Percentiles rank a stretch among this genome's conserved stretches.
phyloP scores from a whole-genome alignment of 768 basidiomycete species.

The Termitomyces sp. region DNA sequence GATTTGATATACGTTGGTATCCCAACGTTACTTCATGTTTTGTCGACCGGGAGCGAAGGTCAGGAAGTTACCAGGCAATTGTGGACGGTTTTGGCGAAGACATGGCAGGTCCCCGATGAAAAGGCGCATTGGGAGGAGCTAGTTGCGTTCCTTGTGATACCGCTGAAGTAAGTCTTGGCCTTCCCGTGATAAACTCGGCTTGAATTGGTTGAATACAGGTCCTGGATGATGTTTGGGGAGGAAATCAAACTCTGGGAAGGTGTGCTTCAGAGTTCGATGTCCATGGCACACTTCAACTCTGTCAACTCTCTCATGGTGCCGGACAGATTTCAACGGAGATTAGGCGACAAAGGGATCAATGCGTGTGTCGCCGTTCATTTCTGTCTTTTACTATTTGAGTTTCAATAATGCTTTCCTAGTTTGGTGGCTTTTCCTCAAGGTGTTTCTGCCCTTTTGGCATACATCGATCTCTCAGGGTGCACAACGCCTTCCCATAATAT shows the following conservation, averaged over 20 bases:
- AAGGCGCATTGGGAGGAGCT: slow-evolving; percentile 34
- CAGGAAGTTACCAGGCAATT: slow-evolving; percentile 35
- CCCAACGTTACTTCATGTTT: slow-evolving; percentile 32
- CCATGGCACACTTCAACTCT: slow-evolving; percentile 15
- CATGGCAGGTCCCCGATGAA: slow-evolving; percentile 19
- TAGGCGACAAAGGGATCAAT: slow-evolving; percentile 15
- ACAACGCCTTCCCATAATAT: slow-evolving; percentile 17
- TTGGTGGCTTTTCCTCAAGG: slow-evolving; percentile 18
- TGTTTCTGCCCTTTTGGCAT: slow-evolving; percentile 16
- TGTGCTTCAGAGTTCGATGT: slow-evolving; percentile 27
- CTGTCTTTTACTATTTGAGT: background rate
- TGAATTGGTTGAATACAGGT: slow-evolving; percentile 24
- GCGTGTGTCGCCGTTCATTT: slow-evolving; percentile 6
- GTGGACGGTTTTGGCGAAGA: slow-evolving; percentile 41
- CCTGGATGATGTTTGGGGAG: slow-evolving; percentile 35
- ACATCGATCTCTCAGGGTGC: slow-evolving; percentile 15
- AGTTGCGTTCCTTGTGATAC: slow-evolving; percentile 38
- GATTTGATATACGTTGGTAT: slow-evolving; percentile 38
- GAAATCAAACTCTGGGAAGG: slow-evolving; percentile 40
- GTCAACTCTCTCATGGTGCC: slow-evolving; percentile 18
- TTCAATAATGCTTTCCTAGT: slow-evolving; percentile 9
- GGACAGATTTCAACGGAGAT: slow-evolving; percentile 20
- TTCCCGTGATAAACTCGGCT: background rate
- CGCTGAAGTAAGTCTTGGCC: slow-evolving; percentile 35
- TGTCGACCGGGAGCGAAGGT: slow-evolving; percentile 24